Conservation (phyloP, 805 yeast species). For the Candida nemodendra region DNA sequence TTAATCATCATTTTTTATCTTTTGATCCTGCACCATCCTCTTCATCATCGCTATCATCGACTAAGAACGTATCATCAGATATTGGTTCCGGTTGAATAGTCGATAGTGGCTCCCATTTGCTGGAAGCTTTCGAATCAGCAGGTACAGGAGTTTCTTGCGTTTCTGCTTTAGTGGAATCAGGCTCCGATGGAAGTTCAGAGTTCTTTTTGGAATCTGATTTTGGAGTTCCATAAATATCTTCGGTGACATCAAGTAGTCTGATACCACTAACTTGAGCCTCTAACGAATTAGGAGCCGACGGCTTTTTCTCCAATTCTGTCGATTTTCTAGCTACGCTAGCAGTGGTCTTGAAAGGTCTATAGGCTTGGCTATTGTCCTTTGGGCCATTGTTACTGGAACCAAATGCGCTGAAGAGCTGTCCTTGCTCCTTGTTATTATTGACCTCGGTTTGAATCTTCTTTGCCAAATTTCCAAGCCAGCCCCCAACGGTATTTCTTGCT, state of each 20-base stretch:
- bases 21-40: slow-evolving; percentile 22
- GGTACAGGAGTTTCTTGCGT: slow-evolving; percentile 3
- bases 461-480: slow-evolving; percentile 73
- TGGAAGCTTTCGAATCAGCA: slow-evolving; percentile 6
- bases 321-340: slow-evolving; percentile 6
- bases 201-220: slow-evolving; percentile 16
- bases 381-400: slow-evolving; percentile 17
- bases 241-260: slow-evolving; percentile 25
- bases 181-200: slow-evolving; percentile 11
- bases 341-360: slow-evolving; percentile 3
- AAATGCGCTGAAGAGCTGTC: slow-evolving; percentile 33
- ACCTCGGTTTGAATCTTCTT: slow-evolving; percentile 39
- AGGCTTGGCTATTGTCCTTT: slow-evolving; percentile 1
- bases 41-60: slow-evolving; percentile 51
- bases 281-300: slow-evolving; percentile 31
- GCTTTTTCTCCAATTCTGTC: slow-evolving; percentile 13
- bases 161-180: slow-evolving; percentile 1
- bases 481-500: slow-evolving; percentile 69
- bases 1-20: slow-evolving; percentile 17
- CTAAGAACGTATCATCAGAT: slow-evolving; percentile 47
- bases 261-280: slow-evolving; percentile 23
- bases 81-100: slow-evolving; percentile 40
- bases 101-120: slow-evolving; percentile 45
- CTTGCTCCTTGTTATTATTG: slow-evolving; percentile 23
- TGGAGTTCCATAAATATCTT: slow-evolving; percentile 25